These are phyloP conservation scores for Phialemoniopsis sp. DNA, from an alignment of 2,329 filamentous ascomycete genomes.

Conservation along the genomic window DNA sequence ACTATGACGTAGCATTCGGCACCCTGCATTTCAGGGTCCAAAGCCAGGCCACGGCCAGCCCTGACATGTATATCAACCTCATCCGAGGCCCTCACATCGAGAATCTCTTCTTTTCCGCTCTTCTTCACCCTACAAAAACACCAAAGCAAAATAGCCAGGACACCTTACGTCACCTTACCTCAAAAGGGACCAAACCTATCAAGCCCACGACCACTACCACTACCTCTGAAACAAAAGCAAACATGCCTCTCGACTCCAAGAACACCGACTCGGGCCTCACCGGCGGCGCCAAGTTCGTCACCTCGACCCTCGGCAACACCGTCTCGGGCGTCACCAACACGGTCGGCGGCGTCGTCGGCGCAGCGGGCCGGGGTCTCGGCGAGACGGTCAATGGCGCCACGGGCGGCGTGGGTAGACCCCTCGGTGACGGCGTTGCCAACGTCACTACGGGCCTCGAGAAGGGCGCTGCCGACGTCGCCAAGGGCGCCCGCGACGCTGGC, in stretches of 20 bases:
- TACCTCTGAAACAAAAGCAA: no score
- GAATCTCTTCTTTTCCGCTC: no score
- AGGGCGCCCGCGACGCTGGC: slow-evolving; percentile 6
- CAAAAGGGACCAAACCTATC: no score
- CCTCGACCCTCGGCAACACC: slow-evolving; percentile 23
- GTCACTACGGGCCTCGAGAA: slow-evolving; percentile 49
- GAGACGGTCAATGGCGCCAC: slow-evolving; percentile 50
- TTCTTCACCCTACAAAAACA: no score
- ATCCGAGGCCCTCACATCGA: no score
- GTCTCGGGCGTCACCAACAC: slow-evolving; percentile 23
- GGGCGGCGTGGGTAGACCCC: slow-evolving; percentile 46
- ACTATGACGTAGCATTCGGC: no score
- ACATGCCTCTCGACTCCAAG: slow-evolving; percentile 4
- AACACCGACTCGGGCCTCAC: slow-evolving; percentile 13
- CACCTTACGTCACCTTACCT: no score
- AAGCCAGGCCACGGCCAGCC: no score
- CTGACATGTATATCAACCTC: no score
- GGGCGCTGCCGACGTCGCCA: slow-evolving; percentile 25
- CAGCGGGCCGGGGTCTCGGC: slow-evolving; percentile 52
- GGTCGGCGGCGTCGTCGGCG: slow-evolving; percentile 30
- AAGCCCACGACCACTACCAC: no score
- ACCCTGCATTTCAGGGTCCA: no score
- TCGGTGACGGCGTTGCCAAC: slow-evolving; percentile 51
- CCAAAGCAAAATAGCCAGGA: no score
- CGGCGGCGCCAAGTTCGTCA: slow-evolving; percentile 19